phyloP scores from a whole-genome alignment of 1,139 yeast species.

The Nematodospora anomalae region DNA sequence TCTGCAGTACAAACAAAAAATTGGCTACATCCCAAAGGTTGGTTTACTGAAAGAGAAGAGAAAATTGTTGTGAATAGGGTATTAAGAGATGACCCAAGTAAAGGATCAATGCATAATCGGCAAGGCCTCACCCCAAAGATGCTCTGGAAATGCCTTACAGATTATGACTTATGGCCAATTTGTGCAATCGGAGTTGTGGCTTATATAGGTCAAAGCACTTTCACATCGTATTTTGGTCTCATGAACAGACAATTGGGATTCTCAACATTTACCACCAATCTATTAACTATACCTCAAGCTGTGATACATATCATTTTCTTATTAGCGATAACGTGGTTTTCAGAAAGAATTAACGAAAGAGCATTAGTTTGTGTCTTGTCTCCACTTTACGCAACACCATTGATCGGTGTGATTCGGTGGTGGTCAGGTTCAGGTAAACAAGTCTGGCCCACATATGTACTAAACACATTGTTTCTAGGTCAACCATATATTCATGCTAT shows the following conservation, averaged over 20 bases:
- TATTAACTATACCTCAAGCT: constrained; percentile 49
- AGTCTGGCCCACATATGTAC: constrained; percentile 54
- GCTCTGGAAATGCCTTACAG: constrained; percentile 41
- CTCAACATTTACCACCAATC: constrained; percentile 52
- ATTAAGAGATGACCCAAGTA: constrained; percentile 65
- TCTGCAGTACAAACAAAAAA: constrained; percentile 54
- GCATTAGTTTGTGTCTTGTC: constrained; percentile 32
- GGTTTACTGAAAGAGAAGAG: constrained; percentile 64
- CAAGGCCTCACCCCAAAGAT: constrained; percentile 47
- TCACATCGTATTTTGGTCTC: constrained; percentile 20
- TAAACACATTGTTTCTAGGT: constrained; percentile 48
- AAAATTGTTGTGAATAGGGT: constrained; percentile 62
- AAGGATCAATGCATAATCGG: constrained; percentile 68
- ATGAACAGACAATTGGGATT: constrained; percentile 55
- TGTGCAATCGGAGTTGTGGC: constrained; percentile 51
- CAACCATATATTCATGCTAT: constrained; percentile 54
- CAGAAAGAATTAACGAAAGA: constrained; percentile 39
- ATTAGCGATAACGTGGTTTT: constrained; percentile 36
- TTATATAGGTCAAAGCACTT: constrained; percentile 44
- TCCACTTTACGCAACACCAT: constrained; percentile 41
- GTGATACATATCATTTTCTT: constrained; percentile 23
- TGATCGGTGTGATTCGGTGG: constrained; percentile 43
- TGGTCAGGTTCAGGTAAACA: constrained; percentile 50
- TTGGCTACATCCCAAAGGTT: constrained; percentile 54
- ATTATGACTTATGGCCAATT: constrained; percentile 61